phyloP scores from a whole-genome alignment of 441 rosid species.

The Flueggea neowawraea region DNA sequence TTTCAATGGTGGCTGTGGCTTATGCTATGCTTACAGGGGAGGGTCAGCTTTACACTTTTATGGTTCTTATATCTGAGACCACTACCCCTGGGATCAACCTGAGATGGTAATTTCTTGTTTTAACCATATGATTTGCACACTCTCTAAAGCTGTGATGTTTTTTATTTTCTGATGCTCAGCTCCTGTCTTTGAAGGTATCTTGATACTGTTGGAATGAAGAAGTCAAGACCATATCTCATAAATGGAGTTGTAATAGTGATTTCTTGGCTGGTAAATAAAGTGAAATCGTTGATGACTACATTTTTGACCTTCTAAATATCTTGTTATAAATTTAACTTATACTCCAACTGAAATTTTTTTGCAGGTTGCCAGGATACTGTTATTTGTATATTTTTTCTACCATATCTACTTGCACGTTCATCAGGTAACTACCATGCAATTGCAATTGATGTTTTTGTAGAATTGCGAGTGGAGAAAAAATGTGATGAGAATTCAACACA shows the following conservation, averaged over 20 bases:
- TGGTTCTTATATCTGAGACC: slow-evolving; percentile 45
- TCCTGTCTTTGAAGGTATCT: slow-evolving; percentile 31
- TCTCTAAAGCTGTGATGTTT: background rate
- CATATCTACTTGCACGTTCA: slow-evolving; percentile 44
- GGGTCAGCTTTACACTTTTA: slow-evolving; percentile 40
- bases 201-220: slow-evolving; percentile 54
- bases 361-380: slow-evolving; percentile 53
- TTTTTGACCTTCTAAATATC: background rate
- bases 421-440: slow-evolving; percentile 29
- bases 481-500: too few species aligned
- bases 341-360: background rate
- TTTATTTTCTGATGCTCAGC: background rate
- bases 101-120: slow-evolving; percentile 32
- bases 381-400: slow-evolving; percentile 46
- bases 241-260: slow-evolving; percentile 53
- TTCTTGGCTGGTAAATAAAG: slow-evolving; percentile 48
- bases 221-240: slow-evolving; percentile 44
- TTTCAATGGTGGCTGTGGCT: slow-evolving; percentile 31
- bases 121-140: background rate
- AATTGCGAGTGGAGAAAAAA: too few species aligned
- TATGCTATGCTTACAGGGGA: slow-evolving; percentile 40
- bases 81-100: slow-evolving; percentile 46
- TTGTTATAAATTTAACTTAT: too few species aligned
- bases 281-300: background rate
- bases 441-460: background rate